Conservation (phyloP, 1,284 basidiomycete genomes). For the Sporisorium graminicola region DNA sequence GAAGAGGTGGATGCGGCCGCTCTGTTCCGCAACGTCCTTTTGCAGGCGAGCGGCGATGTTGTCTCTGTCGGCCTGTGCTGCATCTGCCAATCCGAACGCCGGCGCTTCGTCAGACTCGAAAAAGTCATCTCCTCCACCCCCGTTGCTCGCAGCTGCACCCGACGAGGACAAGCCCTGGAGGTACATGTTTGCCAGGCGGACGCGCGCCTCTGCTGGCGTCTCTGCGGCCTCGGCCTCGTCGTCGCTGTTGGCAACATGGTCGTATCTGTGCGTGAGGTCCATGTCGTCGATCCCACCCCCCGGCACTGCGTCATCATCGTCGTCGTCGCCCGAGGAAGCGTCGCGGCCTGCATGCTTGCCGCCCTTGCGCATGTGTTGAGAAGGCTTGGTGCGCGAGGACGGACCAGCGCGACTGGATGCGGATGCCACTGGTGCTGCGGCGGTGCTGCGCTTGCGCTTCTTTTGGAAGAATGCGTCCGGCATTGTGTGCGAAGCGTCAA, state of each 20-base stretch:
- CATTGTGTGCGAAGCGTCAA: slow-evolving; percentile 46
- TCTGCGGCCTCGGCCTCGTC: slow-evolving; percentile 71
- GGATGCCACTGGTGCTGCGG: not conserved
- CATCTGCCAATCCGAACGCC: slow-evolving; percentile 76
- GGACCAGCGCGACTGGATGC: slow-evolving; percentile 27
- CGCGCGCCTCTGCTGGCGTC: slow-evolving; percentile 92
- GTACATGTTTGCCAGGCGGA: slow-evolving; percentile 90
- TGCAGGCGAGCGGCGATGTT: slow-evolving; percentile 89
- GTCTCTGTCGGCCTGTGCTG: slow-evolving; percentile 91
- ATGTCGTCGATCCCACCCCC: slow-evolving; percentile 56
- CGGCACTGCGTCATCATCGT: slow-evolving; percentile 31
- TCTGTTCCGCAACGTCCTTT: slow-evolving; percentile 61
- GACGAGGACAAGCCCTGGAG: slow-evolving; percentile 77
- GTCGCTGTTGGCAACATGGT: slow-evolving; percentile 43
- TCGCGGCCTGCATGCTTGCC: slow-evolving; percentile 17
- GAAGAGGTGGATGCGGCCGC: slow-evolving; percentile 80
- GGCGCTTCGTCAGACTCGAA: slow-evolving; percentile 71
- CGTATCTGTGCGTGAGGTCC: slow-evolving; percentile 60
- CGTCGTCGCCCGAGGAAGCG: slow-evolving; percentile 32
- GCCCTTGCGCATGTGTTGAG: slow-evolving; percentile 18
- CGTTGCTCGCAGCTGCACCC: not conserved
- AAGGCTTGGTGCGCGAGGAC: slow-evolving; percentile 22
- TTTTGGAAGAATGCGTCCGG: slow-evolving; percentile 70
- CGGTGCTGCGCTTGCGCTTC: slow-evolving; percentile 65
- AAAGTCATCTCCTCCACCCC: slow-evolving; percentile 40